phyloP scores from a whole-genome alignment of 1,139 yeast species.

The Candida sp. region DNA sequence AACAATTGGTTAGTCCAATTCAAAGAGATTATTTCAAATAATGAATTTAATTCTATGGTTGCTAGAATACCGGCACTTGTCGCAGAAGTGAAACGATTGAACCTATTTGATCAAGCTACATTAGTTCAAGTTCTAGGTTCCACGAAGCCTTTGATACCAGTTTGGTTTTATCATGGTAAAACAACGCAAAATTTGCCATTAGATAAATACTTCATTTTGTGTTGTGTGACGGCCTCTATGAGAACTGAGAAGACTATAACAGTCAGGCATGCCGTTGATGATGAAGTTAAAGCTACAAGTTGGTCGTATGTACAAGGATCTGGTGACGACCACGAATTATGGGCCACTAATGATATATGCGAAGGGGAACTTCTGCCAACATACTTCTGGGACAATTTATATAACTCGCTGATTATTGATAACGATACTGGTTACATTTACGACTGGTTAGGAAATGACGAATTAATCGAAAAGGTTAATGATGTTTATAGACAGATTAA shows the following conservation, averaged over 20 bases:
- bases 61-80: conserved; percentile 49
- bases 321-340: conserved; percentile 89
- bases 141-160: conserved; percentile 54
- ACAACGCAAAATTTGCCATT: conserved; percentile 1
- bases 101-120: conserved; percentile 29
- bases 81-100: conserved; percentile 34
- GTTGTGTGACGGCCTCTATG: conserved; percentile 65
- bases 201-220: conserved; percentile 16
- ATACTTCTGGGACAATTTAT: conserved; percentile 52
- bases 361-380: conserved; percentile 45
- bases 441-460: conserved; percentile 28
- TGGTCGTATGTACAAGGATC: conserved; percentile 80
- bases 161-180: conserved; percentile 66
- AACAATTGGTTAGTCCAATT: conserved; percentile 41
- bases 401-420: conserved; percentile 20
- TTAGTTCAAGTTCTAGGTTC: conserved; percentile 21
- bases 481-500: conserved; percentile 5
- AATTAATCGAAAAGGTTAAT: conserved; percentile 14
- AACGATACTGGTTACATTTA: conserved; percentile 27
- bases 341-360: conserved; percentile 53
- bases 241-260: conserved; percentile 38
- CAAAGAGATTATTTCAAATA: conserved; percentile 47
- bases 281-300: conserved; percentile 6
- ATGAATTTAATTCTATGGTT: conserved; percentile 56
- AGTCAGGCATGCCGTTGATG: not conserved